Conservation (phyloP, 768 basidiomycete genomes). For the Leccinellum luteum region DNA sequence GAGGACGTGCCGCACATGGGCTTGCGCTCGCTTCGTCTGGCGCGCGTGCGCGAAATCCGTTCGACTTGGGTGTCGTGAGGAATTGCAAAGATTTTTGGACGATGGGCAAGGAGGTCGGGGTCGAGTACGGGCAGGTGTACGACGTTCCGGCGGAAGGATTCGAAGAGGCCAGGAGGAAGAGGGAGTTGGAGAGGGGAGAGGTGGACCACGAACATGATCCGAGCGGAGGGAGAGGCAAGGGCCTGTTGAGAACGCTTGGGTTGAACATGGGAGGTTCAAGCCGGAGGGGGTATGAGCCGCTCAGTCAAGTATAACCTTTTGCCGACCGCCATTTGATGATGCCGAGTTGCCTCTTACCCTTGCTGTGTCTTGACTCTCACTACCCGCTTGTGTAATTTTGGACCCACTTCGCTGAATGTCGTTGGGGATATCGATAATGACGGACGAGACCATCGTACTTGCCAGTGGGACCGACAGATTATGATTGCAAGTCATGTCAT, state of each 20-base stretch:
- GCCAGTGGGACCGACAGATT: too few species aligned
- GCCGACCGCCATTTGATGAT: background rate
- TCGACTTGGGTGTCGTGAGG: constrained; percentile 72
- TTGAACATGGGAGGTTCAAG: constrained; percentile 37
- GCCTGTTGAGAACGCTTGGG: constrained; percentile 33
- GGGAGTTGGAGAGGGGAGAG: constrained; percentile 46
- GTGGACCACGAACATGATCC: constrained; percentile 46
- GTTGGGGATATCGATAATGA: too few species aligned
- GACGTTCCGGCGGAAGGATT: constrained; percentile 89
- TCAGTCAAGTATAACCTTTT: constrained; percentile 25
- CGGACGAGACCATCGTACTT: background rate
- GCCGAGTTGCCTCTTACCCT: background rate
- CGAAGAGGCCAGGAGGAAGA: constrained; percentile 62
- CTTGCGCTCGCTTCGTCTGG: constrained; percentile 58
- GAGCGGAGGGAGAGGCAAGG: constrained; percentile 39
- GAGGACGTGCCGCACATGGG: constrained; percentile 84
- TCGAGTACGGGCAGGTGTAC: constrained; percentile 88
- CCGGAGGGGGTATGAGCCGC: constrained; percentile 35
- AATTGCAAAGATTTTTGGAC: constrained; percentile 97
- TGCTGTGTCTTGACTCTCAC: background rate
- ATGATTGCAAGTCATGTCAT: too few species aligned
- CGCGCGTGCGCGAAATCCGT: constrained; percentile 81
- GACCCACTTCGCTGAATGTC: too few species aligned
- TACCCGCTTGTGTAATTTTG: background rate
- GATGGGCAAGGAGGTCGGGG: constrained; percentile 76